phyloP scores from a whole-genome alignment of 257 asterid species.

The Plantago ovata region DNA sequence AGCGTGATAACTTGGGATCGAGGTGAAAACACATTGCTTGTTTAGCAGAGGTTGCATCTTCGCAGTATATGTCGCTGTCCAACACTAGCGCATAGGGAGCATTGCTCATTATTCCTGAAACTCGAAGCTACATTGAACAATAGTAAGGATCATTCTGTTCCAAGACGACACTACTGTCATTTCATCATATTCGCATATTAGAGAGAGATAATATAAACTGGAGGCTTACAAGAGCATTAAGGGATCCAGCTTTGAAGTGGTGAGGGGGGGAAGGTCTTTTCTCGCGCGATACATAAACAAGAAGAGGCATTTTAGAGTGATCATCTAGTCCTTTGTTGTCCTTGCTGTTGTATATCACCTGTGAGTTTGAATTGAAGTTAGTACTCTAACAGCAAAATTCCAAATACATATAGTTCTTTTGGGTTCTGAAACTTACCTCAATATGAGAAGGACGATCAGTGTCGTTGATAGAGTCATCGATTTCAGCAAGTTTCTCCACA shows the following conservation, averaged over 20 bases:
- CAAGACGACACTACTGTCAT: not conserved
- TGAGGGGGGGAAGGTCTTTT: conserved; percentile 54
- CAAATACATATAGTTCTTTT: not conserved
- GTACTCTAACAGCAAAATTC: not conserved
- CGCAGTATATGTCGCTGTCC: conserved; percentile 71
- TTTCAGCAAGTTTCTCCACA: conserved; percentile 58
- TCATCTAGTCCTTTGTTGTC: conserved; percentile 28
- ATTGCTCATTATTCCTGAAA: conserved; percentile 81
- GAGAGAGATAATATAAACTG: no score
- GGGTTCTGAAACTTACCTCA: conserved; percentile 36
- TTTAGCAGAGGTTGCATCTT: conserved; percentile 64
- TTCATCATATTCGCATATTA: not conserved
- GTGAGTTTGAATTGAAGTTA: not conserved
- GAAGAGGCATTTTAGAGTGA: conserved; percentile 39
- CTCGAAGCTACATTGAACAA: conserved; percentile 41
- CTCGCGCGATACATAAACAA: conserved; percentile 62
- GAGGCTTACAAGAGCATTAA: conserved; percentile 43
- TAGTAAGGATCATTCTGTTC: not conserved
- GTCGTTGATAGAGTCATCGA: conserved; percentile 45
- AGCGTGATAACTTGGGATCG: conserved; percentile 33
- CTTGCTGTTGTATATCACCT: conserved; percentile 58
- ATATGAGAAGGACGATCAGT: conserved; percentile 53
- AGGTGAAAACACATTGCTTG: conserved; percentile 77
- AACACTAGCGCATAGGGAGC: conserved; percentile 54
- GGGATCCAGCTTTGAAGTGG: conserved; percentile 71